phyloP scores from a whole-genome alignment of 2,329 filamentous ascomycete species.

The Periconia sp. region DNA sequence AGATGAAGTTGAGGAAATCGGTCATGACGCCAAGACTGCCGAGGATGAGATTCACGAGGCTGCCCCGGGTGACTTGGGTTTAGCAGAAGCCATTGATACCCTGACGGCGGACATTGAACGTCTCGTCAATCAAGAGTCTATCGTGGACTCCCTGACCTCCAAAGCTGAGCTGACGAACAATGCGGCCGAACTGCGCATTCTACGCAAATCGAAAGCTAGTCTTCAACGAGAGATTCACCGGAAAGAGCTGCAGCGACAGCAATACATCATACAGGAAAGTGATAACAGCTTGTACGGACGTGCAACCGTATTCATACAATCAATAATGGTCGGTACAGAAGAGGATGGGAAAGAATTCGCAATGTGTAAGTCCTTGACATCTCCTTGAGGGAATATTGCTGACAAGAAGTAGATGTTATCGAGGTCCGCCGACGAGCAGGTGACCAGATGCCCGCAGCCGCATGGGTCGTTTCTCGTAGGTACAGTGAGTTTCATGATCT shows the following conservation, averaged over 20 bases:
- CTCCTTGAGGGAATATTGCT: conserved; percentile 2
- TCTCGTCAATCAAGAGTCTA: conserved; percentile 82
- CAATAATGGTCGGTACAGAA: conserved; percentile 89
- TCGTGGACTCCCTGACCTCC: conserved; percentile 87
- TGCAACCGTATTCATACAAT: conserved; percentile 87
- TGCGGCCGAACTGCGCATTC: conserved; percentile 86
- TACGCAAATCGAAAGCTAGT: conserved; percentile 93
- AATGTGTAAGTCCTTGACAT: conserved; percentile 63
- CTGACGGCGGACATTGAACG: conserved; percentile 92
- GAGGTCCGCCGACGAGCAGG: conserved; percentile 90
- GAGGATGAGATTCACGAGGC: conserved; percentile 91
- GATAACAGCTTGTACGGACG: conserved; percentile 96
- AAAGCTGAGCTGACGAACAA: conserved; percentile 99
- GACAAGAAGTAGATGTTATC: conserved; percentile 67
- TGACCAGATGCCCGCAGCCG: conserved; percentile 95
- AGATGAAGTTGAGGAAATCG: conserved; percentile 80
- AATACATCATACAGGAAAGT: conserved; percentile 96
- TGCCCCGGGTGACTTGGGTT: conserved; percentile 88
- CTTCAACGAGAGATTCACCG: conserved; percentile 88
- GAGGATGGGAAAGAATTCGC: conserved; percentile 94
- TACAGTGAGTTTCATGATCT: conserved; percentile 98
- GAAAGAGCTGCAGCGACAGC: conserved; percentile 94
- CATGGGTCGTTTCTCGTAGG: conserved; percentile 88
- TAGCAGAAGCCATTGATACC: conserved; percentile 89
- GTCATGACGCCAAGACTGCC: conserved; percentile 65